These are phyloP conservation scores for Dipteronia dyeriana DNA, from an alignment of 345 rosid species.

Conservation along the genomic window DNA sequence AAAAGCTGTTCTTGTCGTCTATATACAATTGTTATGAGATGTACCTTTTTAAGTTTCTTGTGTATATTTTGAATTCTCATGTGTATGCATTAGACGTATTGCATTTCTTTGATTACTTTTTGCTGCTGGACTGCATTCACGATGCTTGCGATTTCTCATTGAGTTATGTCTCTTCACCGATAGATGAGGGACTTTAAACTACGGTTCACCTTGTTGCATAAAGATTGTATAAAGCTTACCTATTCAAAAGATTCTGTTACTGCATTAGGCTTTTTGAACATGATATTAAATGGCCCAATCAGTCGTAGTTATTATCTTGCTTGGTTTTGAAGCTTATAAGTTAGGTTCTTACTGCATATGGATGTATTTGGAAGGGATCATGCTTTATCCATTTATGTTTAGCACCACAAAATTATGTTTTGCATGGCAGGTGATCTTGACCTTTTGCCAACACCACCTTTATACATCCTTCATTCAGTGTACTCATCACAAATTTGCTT, in stretches of 20 bases:
- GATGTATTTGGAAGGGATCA: not conserved
- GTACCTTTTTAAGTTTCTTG: not conserved
- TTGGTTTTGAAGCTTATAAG: not conserved
- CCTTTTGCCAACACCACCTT: not conserved
- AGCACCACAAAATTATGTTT: not conserved
- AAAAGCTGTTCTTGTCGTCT: not conserved
- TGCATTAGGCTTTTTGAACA: not conserved
- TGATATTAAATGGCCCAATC: not conserved
- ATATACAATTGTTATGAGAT: not conserved
- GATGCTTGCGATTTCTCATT: not conserved
- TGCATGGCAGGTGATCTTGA: not conserved
- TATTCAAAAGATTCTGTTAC: not conserved
- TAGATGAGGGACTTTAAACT: not conserved
- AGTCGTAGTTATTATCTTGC: not conserved
- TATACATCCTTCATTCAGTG: not conserved
- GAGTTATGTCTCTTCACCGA: not conserved
- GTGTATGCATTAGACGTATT: not conserved
- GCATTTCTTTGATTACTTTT: not conserved
- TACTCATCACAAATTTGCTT: not conserved
- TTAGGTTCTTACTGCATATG: not conserved
- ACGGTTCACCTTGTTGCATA: not conserved
- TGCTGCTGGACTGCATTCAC: not conserved
- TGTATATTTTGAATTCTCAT: not conserved
- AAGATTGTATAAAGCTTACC: slow-evolving; percentile 1
- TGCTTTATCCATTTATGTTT: not conserved